These are phyloP conservation scores for Boletus hoseneyae DNA, from an alignment of 1,284 basidiomycete genomes.

Conservation along the genomic window DNA sequence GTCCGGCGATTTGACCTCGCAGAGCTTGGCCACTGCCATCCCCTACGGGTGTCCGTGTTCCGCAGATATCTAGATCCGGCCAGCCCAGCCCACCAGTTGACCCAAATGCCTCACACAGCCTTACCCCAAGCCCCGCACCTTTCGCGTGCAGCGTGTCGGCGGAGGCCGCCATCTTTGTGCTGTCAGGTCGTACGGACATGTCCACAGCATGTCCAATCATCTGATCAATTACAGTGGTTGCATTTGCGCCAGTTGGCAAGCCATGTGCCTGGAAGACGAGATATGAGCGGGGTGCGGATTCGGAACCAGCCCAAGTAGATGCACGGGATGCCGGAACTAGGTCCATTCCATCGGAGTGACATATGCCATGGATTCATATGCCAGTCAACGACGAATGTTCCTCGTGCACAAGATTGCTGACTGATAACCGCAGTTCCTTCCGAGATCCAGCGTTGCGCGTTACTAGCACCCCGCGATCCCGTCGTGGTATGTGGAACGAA, in stretches of 20 bases:
- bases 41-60: slow-evolving; percentile 18
- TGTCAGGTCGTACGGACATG: slow-evolving; percentile 9
- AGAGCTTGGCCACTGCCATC: not conserved
- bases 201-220: slow-evolving; percentile 14
- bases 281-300: too few species aligned
- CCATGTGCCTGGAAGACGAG: slow-evolving; percentile 17
- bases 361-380: slow-evolving; percentile 3
- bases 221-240: slow-evolving; percentile 8
- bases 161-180: slow-evolving; percentile 26
- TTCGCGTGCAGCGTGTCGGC: slow-evolving; percentile 19
- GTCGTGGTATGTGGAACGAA: slow-evolving; percentile 13
- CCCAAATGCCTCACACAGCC: slow-evolving; percentile 15
- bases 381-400: slow-evolving; percentile 6
- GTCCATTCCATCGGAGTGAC: not conserved
- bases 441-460: not conserved
- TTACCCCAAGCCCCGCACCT: slow-evolving; percentile 31
- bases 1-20: slow-evolving; percentile 6
- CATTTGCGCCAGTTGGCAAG: slow-evolving; percentile 8
- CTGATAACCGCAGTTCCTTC: slow-evolving; percentile 11
- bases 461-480: slow-evolving; percentile 5
- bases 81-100: slow-evolving; percentile 6
- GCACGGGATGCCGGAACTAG: slow-evolving; percentile 2
- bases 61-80: slow-evolving; percentile 24
- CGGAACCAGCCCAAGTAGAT: not conserved
- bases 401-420: slow-evolving; percentile 9